A percentile compares a stretch with the other conserved stretches of the same genome.
Evolutionary conservation across 345 rosid species (phyloP).

Genomic region (Eucalyptus albens): DNA sequence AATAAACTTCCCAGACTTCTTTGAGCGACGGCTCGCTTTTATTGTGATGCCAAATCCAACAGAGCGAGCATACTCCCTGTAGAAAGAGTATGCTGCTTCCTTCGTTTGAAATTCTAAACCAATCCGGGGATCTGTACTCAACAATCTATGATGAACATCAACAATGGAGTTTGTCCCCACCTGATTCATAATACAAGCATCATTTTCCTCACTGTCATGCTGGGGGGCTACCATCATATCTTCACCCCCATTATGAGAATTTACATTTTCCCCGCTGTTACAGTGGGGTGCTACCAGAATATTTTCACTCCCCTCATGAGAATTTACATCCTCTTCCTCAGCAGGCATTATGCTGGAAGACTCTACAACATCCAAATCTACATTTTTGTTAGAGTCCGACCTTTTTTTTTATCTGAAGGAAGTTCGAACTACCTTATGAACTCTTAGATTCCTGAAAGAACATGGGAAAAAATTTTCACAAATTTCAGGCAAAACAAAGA

Average conservation of each 20-base stretch:
- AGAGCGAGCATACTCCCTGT: slow-evolving; percentile 31
- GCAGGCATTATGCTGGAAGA: neutral
- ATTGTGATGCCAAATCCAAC: slow-evolving; percentile 35
- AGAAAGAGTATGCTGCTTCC: slow-evolving; percentile 35
- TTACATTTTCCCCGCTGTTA: neutral
- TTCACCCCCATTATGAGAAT: neutral
- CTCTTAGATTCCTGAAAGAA: neutral
- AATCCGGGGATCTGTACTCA: slow-evolving; percentile 4
- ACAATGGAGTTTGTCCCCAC: neutral
- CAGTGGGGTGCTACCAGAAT: neutral
- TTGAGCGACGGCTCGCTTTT: slow-evolving; percentile 34
- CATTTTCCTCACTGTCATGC: neutral
- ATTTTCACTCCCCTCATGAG: neutral
- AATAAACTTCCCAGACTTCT: slow-evolving; percentile 32
- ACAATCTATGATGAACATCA: neutral
- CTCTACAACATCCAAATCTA: neutral
- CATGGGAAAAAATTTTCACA: neutral
- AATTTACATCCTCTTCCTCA: neutral
- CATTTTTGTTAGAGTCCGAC: neutral
- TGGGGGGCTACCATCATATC: neutral
- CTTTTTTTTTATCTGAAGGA: slow-evolving; percentile 5
- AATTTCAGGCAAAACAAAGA: neutral
- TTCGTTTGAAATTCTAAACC: slow-evolving; percentile 31
- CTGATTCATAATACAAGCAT: neutral
- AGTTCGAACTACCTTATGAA: neutral